phyloP scores from a whole-genome alignment of 176 grass and related monocot species.

The Zoysia pacifica region DNA sequence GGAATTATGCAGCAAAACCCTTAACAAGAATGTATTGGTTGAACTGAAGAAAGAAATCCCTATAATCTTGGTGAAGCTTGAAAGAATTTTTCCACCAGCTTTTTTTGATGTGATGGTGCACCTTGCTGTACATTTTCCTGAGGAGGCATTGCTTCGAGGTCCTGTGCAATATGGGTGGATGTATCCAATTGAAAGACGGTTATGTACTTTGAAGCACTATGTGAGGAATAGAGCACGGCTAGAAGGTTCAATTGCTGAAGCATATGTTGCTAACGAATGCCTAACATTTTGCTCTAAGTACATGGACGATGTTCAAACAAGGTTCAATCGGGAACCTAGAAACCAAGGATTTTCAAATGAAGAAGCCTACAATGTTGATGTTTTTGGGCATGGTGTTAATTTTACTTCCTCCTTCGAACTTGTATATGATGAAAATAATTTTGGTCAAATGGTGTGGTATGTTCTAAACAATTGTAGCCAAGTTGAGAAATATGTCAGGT shows the following conservation, averaged over 20 bases:
- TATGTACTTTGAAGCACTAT: neutral
- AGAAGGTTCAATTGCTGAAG: slow-evolving; percentile 19
- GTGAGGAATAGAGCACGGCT: neutral
- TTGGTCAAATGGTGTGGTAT: neutral
- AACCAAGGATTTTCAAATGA: slow-evolving; percentile 1
- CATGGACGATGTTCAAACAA: slow-evolving; percentile 17
- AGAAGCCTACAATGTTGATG: too few relatives aligned
- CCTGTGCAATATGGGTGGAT: neutral
- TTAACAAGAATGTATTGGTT: too few relatives aligned
- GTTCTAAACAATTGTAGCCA: neutral
- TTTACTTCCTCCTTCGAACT: neutral
- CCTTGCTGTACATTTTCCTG: neutral
- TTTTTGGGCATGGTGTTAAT: neutral
- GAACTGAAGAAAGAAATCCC: neutral
- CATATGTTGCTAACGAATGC: slow-evolving; percentile 6
- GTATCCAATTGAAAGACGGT: neutral
- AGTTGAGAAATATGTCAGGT: neutral
- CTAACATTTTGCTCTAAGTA: slow-evolving; percentile 29
- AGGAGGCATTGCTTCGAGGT: neutral
- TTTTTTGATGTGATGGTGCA: too few relatives aligned
- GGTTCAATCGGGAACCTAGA: neutral
- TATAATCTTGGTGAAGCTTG: slow-evolving; percentile 30
- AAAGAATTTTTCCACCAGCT: slow-evolving; percentile 11
- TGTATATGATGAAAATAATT: neutral
- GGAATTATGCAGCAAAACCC: neutral